These are phyloP conservation scores for Gastrodia elata DNA, from an alignment of 106 monocot species.

Conservation along the genomic window DNA sequence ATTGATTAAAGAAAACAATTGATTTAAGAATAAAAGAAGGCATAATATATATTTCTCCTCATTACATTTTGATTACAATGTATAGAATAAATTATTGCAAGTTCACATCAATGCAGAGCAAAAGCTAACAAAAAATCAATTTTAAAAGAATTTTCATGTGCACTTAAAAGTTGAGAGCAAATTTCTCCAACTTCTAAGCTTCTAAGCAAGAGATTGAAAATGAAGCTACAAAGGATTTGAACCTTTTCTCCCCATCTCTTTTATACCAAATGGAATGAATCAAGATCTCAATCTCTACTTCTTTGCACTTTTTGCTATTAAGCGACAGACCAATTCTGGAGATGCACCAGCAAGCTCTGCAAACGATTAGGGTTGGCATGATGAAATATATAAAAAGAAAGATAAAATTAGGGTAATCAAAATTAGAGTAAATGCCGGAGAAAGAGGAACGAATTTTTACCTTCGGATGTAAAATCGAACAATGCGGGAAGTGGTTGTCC, in stretches of 20 bases:
- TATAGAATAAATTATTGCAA: neutral
- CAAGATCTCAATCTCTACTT: neutral
- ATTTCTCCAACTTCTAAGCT: too few species aligned
- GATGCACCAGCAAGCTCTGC: slow-evolving; percentile 13
- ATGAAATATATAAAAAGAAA: neutral
- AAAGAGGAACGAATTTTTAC: slow-evolving; percentile 17
- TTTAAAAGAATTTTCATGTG: neutral
- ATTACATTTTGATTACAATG: too few species aligned
- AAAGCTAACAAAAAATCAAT: neutral
- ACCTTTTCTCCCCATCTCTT: neutral
- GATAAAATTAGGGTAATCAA: neutral
- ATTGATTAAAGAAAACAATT: too few species aligned
- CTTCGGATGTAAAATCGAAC: slow-evolving; percentile 47
- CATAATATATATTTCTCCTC: too few species aligned
- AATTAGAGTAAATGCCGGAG: neutral
- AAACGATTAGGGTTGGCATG: neutral
- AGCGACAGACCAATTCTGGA: slow-evolving; percentile 10
- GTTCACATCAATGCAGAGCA: neutral
- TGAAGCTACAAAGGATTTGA: neutral
- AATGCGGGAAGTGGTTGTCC: slow-evolving; percentile 56
- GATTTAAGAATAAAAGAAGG: too few species aligned
- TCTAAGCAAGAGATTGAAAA: neutral
- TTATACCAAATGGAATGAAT: neutral
- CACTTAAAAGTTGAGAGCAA: neutral
- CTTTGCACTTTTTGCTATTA: slow-evolving; percentile 1